Conservation (phyloP, 805 yeast species). For the Kazachstania viticola region DNA sequence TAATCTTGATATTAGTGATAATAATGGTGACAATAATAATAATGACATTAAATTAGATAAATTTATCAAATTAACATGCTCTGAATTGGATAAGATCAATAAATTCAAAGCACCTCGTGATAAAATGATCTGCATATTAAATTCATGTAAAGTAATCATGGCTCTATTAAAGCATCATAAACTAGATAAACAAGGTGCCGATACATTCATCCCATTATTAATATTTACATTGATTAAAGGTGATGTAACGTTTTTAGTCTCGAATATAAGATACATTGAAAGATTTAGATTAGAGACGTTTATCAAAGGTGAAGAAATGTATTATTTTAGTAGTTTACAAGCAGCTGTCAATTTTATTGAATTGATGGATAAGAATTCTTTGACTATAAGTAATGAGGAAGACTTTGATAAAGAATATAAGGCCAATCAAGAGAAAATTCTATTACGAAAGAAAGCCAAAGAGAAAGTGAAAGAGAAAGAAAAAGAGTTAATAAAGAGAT, state of each 20-base stretch:
- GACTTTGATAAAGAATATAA: conserved; percentile 38
- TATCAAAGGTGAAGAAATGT: conserved; percentile 79
- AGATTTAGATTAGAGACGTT: conserved; percentile 67
- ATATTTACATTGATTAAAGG: conserved; percentile 70
- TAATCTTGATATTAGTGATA: conserved; percentile 65
- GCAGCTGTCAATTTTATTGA: conserved; percentile 79
- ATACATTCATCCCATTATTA: conserved; percentile 80
- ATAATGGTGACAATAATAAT: conserved; percentile 29
- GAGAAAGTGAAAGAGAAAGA: conserved; percentile 10
- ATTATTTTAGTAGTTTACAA: conserved; percentile 80
- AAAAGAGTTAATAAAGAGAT: conserved; percentile 1
- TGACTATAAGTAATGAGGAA: conserved; percentile 53
- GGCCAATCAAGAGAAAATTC: conserved; percentile 33
- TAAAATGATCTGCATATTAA: conserved; percentile 80
- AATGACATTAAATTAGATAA: conserved; percentile 28
- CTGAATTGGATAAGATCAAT: conserved; percentile 68
- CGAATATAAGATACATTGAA: conserved; percentile 78
- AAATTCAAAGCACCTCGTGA: conserved; percentile 89
- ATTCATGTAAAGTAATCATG: conserved; percentile 86
- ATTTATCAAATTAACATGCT: conserved; percentile 55
- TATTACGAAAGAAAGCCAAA: conserved; percentile 13
- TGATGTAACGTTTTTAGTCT: conserved; percentile 49
- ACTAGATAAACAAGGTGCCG: conserved; percentile 74
- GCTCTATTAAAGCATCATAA: conserved; percentile 67
- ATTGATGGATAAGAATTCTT: conserved; percentile 41